phyloP scores from a whole-genome alignment of 2,329 filamentous ascomycete species.

The Acrocalymma vagum region DNA sequence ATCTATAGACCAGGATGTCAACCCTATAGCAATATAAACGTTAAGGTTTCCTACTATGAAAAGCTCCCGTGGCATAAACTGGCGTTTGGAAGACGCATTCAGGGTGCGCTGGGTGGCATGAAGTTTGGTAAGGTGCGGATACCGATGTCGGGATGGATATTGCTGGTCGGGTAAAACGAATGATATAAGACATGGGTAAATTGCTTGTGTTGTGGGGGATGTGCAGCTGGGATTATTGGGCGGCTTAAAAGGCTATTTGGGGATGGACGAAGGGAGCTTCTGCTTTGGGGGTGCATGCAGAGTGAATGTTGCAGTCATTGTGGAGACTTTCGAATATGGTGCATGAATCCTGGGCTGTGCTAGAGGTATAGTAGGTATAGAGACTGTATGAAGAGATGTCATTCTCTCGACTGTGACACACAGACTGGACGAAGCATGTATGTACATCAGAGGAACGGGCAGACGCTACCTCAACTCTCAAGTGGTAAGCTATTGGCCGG shows the following conservation, averaged over 20 bases:
- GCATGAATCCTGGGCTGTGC: no score
- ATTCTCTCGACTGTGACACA: no score
- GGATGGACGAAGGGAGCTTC: slow-evolving; percentile 3
- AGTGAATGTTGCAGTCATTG: no score
- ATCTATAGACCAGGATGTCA: slow-evolving; percentile 3
- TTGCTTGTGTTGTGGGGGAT: background rate
- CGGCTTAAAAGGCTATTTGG: slow-evolving; percentile 8
- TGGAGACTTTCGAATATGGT: no score
- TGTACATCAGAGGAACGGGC: no score
- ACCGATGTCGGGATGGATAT: background rate
- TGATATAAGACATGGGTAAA: background rate
- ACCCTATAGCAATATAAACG: slow-evolving; percentile 2
- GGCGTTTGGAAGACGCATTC: slow-evolving; percentile 1
- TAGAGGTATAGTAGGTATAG: no score
- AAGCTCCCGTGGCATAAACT: slow-evolving; percentile 6
- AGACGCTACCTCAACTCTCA: no score
- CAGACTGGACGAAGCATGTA: no score
- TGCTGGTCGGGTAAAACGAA: slow-evolving; percentile 3
- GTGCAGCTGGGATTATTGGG: background rate
- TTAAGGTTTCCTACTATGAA: slow-evolving; percentile 6
- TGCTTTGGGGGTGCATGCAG: no score
- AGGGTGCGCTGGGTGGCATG: no score
- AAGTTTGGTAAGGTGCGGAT: slow-evolving; percentile 6
- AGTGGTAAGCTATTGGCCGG: no score
- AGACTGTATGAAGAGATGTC: no score